Percentiles rank a stretch among this genome's conserved stretches.
Evolutionary conservation across 345 rosid species (phyloP).

Genomic region (Eucalyptus lansdowneana): DNA sequence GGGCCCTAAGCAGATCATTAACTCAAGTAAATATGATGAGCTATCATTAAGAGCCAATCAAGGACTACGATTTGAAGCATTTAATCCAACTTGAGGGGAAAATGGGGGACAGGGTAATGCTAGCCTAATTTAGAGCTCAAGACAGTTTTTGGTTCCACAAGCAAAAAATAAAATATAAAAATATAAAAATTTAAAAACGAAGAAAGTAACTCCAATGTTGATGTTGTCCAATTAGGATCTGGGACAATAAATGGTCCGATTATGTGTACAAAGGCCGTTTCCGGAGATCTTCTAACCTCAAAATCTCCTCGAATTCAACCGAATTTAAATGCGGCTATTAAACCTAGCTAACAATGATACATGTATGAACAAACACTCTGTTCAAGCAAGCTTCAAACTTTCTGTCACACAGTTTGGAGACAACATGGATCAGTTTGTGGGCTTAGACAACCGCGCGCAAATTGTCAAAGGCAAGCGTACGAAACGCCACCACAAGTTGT

Average conservation of each 20-base stretch:
- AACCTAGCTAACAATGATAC: background rate
- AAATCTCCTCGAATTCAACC: background rate
- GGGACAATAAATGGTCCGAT: background rate
- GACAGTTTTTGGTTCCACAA: background rate
- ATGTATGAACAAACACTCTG: background rate
- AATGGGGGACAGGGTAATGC: background rate
- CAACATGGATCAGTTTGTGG: background rate
- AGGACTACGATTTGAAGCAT: background rate
- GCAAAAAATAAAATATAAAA: background rate
- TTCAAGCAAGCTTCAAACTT: background rate
- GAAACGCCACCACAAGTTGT: background rate
- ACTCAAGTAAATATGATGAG: background rate
- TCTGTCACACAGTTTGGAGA: background rate
- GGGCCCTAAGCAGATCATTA: background rate
- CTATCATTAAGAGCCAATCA: background rate
- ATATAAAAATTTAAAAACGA: background rate
- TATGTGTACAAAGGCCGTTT: background rate
- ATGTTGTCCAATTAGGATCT: background rate
- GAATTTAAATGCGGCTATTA: background rate
- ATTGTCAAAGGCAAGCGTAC: background rate
- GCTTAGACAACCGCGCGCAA: background rate
- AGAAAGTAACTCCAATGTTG: background rate
- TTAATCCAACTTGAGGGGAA: background rate
- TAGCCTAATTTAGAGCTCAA: background rate
- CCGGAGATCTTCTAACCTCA: background rate